Conservation (phyloP, 164 flowering plant species). For the Aristolochia contorta region DNA sequence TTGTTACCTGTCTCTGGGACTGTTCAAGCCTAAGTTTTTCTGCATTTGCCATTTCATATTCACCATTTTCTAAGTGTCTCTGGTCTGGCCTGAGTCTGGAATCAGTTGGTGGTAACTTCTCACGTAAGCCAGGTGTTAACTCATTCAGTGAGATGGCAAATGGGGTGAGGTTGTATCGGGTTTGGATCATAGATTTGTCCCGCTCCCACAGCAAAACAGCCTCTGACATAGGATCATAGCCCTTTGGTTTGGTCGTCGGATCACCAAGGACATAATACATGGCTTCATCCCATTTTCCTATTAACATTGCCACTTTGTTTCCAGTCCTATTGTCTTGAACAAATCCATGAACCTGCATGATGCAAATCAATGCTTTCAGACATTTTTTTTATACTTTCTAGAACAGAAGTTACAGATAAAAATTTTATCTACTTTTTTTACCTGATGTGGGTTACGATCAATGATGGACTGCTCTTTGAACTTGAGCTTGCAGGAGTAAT, state of each 20-base stretch:
- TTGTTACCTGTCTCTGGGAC: slow-evolving; percentile 75
- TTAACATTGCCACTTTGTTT: slow-evolving; percentile 79
- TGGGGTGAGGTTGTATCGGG: slow-evolving; percentile 92
- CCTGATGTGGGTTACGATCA: slow-evolving; percentile 99
- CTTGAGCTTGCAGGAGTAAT: slow-evolving; percentile 93
- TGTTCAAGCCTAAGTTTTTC: slow-evolving; percentile 95
- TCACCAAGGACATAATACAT: slow-evolving; percentile 97
- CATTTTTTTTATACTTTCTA: neutral
- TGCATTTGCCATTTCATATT: slow-evolving; percentile 86
- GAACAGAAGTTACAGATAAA: neutral
- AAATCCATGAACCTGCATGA: slow-evolving; percentile 84
- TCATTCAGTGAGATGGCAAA: slow-evolving; percentile 94
- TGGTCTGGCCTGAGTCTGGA: slow-evolving; percentile 97
- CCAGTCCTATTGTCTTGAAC: slow-evolving; percentile 97
- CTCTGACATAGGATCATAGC: slow-evolving; percentile 96
- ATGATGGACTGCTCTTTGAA: slow-evolving; percentile 99
- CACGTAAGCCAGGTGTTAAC: slow-evolving; percentile 62
- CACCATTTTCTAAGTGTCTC: slow-evolving; percentile 87
- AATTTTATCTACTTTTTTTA: slow-evolving; percentile 11
- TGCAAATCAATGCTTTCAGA: neutral
- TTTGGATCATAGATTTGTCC: slow-evolving; percentile 58
- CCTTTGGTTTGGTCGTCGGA: slow-evolving; percentile 85
- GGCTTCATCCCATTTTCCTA: slow-evolving; percentile 99
- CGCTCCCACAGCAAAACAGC: slow-evolving; percentile 94
- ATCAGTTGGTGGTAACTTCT: slow-evolving; percentile 87